phyloP scores from a whole-genome alignment of 2,329 filamentous ascomycete species.

The Capronia coronata region DNA sequence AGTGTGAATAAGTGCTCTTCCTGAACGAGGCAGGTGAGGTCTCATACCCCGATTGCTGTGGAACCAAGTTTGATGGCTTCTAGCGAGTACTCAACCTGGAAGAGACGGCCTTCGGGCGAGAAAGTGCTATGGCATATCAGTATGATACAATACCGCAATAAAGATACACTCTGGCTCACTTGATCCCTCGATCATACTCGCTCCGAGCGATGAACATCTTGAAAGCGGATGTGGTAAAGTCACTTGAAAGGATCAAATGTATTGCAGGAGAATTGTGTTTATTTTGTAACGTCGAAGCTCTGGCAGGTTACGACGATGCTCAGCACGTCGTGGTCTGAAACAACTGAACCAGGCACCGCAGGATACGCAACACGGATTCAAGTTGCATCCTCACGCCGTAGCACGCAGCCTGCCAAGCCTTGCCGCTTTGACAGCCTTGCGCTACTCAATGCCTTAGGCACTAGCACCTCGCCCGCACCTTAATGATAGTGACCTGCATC shows the following conservation, averaged over 20 bases:
- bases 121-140: constrained; percentile 65
- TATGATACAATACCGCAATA: constrained; percentile 25
- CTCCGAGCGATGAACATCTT: constrained; percentile 98
- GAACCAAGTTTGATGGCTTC: constrained; percentile 99
- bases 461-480: no score
- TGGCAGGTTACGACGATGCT: no score
- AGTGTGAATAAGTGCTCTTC: constrained; percentile 1
- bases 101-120: constrained; percentile 97
- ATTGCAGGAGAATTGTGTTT: constrained; percentile 28
- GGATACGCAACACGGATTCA: no score
- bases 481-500: no score
- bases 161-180: constrained; percentile 52
- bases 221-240: not conserved
- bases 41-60: constrained; percentile 84
- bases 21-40: constrained; percentile 15
- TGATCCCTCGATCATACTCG: constrained; percentile 99
- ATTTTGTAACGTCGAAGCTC: not conserved
- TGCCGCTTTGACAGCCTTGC: not conserved
- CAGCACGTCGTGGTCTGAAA: no score
- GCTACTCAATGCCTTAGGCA: not conserved
- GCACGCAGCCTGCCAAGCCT: not conserved
- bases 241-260: not conserved
- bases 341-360: no score
- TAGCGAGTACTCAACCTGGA: constrained; percentile 99
- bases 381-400: no score